A percentile compares a stretch with the other conserved stretches of the same genome.
phyloP scores from a whole-genome alignment of 2,329 filamentous ascomycete genomes.

The Aplosporella prunicola region DNA sequence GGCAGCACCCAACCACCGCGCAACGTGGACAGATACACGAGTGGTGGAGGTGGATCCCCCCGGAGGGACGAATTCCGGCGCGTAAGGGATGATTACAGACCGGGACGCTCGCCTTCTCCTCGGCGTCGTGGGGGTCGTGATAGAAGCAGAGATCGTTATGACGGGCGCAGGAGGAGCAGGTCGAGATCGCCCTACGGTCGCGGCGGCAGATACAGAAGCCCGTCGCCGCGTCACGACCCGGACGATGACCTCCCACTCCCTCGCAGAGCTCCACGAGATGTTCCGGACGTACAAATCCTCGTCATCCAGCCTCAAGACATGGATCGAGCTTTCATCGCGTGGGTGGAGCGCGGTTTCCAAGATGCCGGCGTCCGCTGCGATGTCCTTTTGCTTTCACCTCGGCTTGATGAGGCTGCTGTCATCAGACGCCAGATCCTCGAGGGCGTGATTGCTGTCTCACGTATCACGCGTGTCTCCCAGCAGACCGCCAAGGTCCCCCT shows the following conservation, averaged over 20 bases:
- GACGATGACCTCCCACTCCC: slow-evolving; percentile 63
- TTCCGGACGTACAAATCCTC: slow-evolving; percentile 85
- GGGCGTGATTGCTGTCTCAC: slow-evolving; percentile 73
- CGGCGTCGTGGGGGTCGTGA: slow-evolving; percentile 24
- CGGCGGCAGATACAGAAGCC: slow-evolving; percentile 59
- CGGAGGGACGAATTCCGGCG: slow-evolving; percentile 42
- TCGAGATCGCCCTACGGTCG: slow-evolving; percentile 59
- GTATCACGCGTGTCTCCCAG: slow-evolving; percentile 3
- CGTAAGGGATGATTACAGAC: slow-evolving; percentile 54
- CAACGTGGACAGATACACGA: slow-evolving; percentile 29
- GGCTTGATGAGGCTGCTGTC: slow-evolving; percentile 67
- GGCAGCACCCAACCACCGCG: slow-evolving; percentile 35
- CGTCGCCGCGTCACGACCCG: slow-evolving; percentile 50
- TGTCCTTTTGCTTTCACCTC: slow-evolving; percentile 68
- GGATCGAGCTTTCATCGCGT: slow-evolving; percentile 63
- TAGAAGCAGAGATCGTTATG: slow-evolving; percentile 40
- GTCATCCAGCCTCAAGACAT: slow-evolving; percentile 59
- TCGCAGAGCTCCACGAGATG: slow-evolving; percentile 59
- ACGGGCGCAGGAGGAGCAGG: slow-evolving; percentile 44
- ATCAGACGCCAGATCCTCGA: slow-evolving; percentile 78
- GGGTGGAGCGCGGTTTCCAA: slow-evolving; percentile 69
- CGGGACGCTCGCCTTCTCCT: slow-evolving; percentile 37
- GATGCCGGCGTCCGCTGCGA: slow-evolving; percentile 64
- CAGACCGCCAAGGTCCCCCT: slow-evolving; percentile 68
- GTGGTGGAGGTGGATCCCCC: slow-evolving; percentile 26